Base-by-base conservation (phyloP, 331 rosid genomes). In the Pyracantha coccinea region DNA sequence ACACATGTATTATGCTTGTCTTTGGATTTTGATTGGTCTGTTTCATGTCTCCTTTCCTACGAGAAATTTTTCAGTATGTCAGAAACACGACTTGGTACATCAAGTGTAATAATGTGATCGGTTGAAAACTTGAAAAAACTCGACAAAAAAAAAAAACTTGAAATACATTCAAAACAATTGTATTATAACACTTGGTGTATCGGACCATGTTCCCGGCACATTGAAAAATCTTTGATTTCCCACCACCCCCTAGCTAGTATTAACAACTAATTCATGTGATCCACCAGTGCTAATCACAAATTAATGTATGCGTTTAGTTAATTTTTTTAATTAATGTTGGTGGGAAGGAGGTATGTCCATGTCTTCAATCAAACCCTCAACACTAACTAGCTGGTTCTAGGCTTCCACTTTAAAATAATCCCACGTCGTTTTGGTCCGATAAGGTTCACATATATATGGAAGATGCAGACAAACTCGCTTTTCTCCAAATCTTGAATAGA, bases 401-500 rank as follows among this genome's bases (percentile, higher is more conserved):
- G 75, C 54, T 69, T 32, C 74, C 80, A 55, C 21, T 69, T 80
- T 72, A 25, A 73, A 41, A 19, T 27, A 55, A 58, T 73, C 44
- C 69, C 60, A 59, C 24, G 35, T 73, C 84, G 84, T 79, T 10
- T 38, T 77, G 83, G 81, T 71, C 81, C 52, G 75, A 81, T 73
- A 69, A 61, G 87, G 21, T 61, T 61, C 77, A 12, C 52, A 38
- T 1, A 38, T 2, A 65, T 60, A 60, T 62, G 31, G 68, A 44
- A 78, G 83, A 81, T 78, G 72, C 86, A 74, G 89, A 93, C 91
- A 86, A 83, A 77, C 82, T 72, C 76, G n/a, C 47, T 41, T 41
- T 41, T 41, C 47, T 41, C 47, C 47, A 41, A 86, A 87, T 87
- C 89, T 87, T 84, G 57, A 10, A 52, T 52, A 52, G 57, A 52